These are phyloP conservation scores for Nigrospora osmanthi DNA, from an alignment of 2,329 filamentous ascomycete genomes.

Conservation along the genomic window DNA sequence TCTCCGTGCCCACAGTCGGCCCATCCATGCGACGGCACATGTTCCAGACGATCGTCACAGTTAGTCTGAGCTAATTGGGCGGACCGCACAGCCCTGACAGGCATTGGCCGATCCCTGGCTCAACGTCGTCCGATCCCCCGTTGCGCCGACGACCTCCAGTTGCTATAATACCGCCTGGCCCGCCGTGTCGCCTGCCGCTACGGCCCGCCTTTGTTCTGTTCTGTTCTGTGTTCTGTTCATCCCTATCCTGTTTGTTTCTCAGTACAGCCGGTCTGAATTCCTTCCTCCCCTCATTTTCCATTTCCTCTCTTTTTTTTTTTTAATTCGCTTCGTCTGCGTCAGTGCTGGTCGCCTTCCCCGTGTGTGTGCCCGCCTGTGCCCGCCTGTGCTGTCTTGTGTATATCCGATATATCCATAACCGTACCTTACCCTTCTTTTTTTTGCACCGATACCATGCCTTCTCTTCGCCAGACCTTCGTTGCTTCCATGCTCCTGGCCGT, in stretches of 20 bases:
- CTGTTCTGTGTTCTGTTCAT: constrained; percentile 1
- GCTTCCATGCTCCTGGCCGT: constrained; percentile 16
- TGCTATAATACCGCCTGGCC: neutral
- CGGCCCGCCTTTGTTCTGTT: neutral
- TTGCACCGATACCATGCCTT: constrained; percentile 9
- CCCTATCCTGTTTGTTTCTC: constrained; percentile 3
- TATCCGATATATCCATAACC: neutral
- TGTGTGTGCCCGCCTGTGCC: too few species aligned
- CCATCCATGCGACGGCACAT: constrained; percentile 5
- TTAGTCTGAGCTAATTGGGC: neutral
- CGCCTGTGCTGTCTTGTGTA: too few species aligned
- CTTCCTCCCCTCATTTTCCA: constrained; percentile 1
- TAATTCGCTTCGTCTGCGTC: neutral
- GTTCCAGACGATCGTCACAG: constrained; percentile 7
- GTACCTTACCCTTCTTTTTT: neutral
- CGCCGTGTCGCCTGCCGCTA: neutral
- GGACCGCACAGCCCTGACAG: neutral
- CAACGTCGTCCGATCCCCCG: neutral
- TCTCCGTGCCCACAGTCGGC: constrained; percentile 2
- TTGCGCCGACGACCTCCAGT: neutral
- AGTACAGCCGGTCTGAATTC: constrained; percentile 5
- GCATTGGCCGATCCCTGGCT: neutral
- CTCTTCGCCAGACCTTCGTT: constrained; percentile 8
- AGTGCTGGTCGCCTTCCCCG: constrained; percentile 2
- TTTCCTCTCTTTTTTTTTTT: neutral